Conservation (phyloP, 1,284 basidiomycete species). For the Papiliotrema terrestris region DNA sequence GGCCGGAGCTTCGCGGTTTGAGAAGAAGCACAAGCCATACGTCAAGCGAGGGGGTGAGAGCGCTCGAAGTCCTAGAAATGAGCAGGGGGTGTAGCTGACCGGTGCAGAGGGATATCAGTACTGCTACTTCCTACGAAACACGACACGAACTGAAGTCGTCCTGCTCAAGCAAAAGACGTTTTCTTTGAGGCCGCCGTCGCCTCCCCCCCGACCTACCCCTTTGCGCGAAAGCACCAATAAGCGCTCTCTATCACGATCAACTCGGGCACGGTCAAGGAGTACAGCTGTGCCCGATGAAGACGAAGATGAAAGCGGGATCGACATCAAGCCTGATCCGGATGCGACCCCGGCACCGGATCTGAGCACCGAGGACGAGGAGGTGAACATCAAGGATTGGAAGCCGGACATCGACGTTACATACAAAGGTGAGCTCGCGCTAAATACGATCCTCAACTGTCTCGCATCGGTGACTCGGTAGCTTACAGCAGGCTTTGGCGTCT, state of each 20-base stretch:
- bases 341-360: constrained; percentile 5
- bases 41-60: constrained; percentile 33
- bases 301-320: constrained; percentile 10
- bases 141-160: constrained; percentile 43
- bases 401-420: constrained; percentile 40
- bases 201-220: constrained; percentile 17
- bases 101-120: constrained; percentile 41
- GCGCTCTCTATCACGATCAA: neutral
- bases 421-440: constrained; percentile 24
- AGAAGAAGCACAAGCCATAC: constrained; percentile 43
- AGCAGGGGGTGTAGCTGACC: neutral
- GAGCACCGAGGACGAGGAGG: constrained; percentile 21
- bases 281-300: constrained; percentile 8
- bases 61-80: too few species aligned
- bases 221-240: neutral
- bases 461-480: neutral
- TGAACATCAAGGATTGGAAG: constrained; percentile 45
- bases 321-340: constrained; percentile 20
- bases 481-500: constrained; percentile 42
- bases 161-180: constrained; percentile 44
- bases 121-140: constrained; percentile 45
- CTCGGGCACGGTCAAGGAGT: constrained; percentile 6
- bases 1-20: constrained; percentile 13
- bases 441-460: neutral
- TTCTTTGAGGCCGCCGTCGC: constrained; percentile 35